Conservation (phyloP, 257 asterid genomes). For the Salvia miltiorrhiza region DNA sequence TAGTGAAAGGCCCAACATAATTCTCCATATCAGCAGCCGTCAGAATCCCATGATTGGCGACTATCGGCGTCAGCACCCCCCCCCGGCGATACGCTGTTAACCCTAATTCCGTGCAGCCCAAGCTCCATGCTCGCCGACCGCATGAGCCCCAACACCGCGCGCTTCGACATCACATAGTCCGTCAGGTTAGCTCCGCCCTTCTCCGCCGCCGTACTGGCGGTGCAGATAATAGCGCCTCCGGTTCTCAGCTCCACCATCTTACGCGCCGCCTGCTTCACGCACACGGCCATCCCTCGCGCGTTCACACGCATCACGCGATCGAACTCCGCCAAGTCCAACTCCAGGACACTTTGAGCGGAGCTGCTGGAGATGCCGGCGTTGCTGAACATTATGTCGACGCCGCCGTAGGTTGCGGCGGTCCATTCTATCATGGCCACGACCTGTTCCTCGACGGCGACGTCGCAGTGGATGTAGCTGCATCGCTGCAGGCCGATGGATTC, state of each 20-base stretch:
- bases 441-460: too few species aligned
- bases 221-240: constrained; percentile 36
- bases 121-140: constrained; percentile 32
- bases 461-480: constrained; percentile 26
- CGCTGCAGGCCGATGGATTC: constrained; percentile 32
- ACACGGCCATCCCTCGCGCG: constrained; percentile 31
- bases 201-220: constrained; percentile 27
- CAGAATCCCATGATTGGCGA: neutral
- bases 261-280: constrained; percentile 37
- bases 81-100: constrained; percentile 1
- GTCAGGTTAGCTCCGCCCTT: neutral
- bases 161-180: constrained; percentile 40
- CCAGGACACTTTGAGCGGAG: constrained; percentile 30
- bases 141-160: constrained; percentile 30
- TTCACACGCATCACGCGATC: constrained; percentile 29
- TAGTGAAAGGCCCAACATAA: neutral
- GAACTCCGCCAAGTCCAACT: constrained; percentile 29
- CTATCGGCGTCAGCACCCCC: constrained; percentile 20
- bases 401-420: too few species aligned
- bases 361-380: constrained; percentile 33
- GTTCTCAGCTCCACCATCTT: constrained; percentile 23
- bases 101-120: constrained; percentile 5
- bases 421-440: too few species aligned
- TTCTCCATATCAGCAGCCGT: constrained; percentile 16
- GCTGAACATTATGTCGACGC: constrained; percentile 43